Evolutionary conservation across 2,329 filamentous ascomycete species (phyloP).

Genomic region (Lachnellula occidentalis): DNA sequence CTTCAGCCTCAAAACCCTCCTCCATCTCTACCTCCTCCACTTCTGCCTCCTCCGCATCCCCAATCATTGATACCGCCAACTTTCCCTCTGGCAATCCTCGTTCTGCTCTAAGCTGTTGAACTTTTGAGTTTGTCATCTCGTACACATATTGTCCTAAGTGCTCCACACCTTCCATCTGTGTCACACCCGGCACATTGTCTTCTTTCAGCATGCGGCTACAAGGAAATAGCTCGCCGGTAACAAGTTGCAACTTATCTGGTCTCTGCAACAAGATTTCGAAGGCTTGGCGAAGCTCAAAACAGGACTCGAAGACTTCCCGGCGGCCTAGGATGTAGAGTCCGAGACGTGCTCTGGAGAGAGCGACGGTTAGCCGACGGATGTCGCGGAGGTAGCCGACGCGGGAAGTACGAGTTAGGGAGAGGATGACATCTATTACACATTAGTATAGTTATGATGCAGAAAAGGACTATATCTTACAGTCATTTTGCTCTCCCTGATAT

Average conservation of each 20-base stretch:
- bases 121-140: constrained; percentile 71
- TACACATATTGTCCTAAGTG: constrained; percentile 94
- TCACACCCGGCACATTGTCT: constrained; percentile 49
- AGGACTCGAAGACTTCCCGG: constrained; percentile 80
- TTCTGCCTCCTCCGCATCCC: constrained; percentile 10
- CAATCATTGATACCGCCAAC: constrained; percentile 8
- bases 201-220: constrained; percentile 47
- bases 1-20: constrained; percentile 23
- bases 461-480: constrained; percentile 60
- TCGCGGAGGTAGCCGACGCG: constrained; percentile 90
- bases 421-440: constrained; percentile 66
- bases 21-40: constrained; percentile 16
- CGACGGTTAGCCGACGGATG: constrained; percentile 88
- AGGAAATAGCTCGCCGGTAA: constrained; percentile 83
- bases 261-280: constrained; percentile 73
- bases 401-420: constrained; percentile 85
- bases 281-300: constrained; percentile 79
- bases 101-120: constrained; percentile 28
- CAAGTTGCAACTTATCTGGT: constrained; percentile 75
- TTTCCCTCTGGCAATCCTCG: constrained; percentile 22
- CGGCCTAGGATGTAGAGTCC: constrained; percentile 91
- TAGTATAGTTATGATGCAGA: constrained; percentile 7
- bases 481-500: constrained; percentile 98
- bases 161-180: constrained; percentile 83
- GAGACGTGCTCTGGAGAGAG: constrained; percentile 83